Conservation (phyloP, 2,329 filamentous ascomycete genomes). For the Aspergillus hortae region DNA sequence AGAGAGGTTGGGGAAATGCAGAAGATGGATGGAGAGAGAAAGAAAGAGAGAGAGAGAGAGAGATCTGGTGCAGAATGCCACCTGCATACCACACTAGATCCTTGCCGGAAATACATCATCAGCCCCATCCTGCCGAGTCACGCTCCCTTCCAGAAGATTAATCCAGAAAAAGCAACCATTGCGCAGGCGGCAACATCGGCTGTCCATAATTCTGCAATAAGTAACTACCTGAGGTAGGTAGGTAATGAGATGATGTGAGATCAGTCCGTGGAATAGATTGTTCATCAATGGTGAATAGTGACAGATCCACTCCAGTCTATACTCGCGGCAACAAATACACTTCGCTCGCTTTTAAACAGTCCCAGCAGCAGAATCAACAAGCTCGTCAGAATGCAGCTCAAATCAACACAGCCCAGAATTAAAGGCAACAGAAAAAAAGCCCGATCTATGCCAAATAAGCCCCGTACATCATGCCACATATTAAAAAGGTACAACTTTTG, state of each 20-base stretch:
- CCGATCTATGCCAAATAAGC: slow-evolving; percentile 13
- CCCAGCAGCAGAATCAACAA: not conserved
- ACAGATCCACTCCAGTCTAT: not conserved
- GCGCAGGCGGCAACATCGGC: not conserved
- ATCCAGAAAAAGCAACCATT: no score
- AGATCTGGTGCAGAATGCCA: no score
- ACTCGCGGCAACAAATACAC: not conserved
- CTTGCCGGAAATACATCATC: no score
- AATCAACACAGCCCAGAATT: slow-evolving; percentile 1
- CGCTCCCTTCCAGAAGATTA: no score
- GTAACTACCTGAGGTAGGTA: not conserved
- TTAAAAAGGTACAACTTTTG: not conserved
- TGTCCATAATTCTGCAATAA: not conserved
- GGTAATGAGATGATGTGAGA: not conserved
- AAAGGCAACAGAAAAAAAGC: slow-evolving; percentile 2
- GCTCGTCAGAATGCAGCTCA: no score
- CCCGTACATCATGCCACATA: slow-evolving; percentile 11
- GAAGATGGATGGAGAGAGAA: no score
- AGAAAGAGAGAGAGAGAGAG: no score
- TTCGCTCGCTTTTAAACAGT: not conserved
- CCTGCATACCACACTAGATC: no score
- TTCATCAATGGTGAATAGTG: no score
- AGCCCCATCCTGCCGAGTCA: no score
- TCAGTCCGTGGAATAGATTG: not conserved
- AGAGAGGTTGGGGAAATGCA: no score